These are phyloP conservation scores for Gnaphalium uliginosum DNA, from an alignment of 129 eudicot species.

Conservation along the genomic window DNA sequence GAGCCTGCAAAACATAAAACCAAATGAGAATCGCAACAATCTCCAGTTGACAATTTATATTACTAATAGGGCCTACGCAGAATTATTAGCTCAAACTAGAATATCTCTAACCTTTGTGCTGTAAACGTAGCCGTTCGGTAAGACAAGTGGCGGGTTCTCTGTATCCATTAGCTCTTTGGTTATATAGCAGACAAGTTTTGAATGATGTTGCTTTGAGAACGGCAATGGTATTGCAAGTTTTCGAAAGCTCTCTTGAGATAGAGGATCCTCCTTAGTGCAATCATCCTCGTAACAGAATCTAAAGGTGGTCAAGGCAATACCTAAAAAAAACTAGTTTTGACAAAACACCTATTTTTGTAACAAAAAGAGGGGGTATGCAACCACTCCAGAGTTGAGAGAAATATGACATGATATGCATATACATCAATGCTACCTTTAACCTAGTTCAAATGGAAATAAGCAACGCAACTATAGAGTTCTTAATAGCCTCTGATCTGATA, in stretches of 20 bases:
- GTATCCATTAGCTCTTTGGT: conserved; percentile 97
- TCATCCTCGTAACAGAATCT: conserved; percentile 92
- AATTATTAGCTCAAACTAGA: conserved; percentile 5
- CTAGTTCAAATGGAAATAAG: background rate
- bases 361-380: background rate
- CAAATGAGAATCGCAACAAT: background rate
- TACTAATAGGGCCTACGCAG: background rate
- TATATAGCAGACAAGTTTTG: conserved; percentile 94
- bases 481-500: no score
- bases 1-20: conserved; percentile 57
- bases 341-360: background rate
- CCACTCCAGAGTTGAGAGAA: background rate
- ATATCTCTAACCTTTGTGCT: conserved; percentile 75
- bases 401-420: background rate
- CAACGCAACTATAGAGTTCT: no score
- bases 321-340: conserved; percentile 3
- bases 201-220: conserved; percentile 96
- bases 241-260: conserved; percentile 92
- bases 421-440: background rate
- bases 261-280: conserved; percentile 90
- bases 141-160: conserved; percentile 94
- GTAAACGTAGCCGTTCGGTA: conserved; percentile 96
- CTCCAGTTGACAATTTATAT: background rate
- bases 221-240: conserved; percentile 84
- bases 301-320: conserved; percentile 50